Percentiles rank a stretch among this genome's conserved stretches.
Evolutionary conservation across 306 rosid species (phyloP).

Genomic region (Medicago truncatula): MtrunA17r5.0-ANR NC_053043.1:18105501-18106000

Average conservation of each 20-base stretch:
- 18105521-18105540: no score
- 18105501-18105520: no score
- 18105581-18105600: background rate
- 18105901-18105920: slow-evolving; percentile 43
- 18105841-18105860: slow-evolving; percentile 41
- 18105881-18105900: slow-evolving; percentile 51
- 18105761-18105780: slow-evolving; percentile 46
- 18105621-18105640: background rate
- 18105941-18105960: slow-evolving; percentile 50
- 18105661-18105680: background rate
- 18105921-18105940: slow-evolving; percentile 49
- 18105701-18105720: slow-evolving; percentile 45
- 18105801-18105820: slow-evolving; percentile 37
- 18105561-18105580: no score
- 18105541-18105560: no score
- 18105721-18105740: slow-evolving; percentile 52
- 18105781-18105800: slow-evolving; percentile 8
- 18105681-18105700: slow-evolving; percentile 42
- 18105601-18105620: background rate
- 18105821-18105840: slow-evolving; percentile 41
- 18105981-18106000: slow-evolving; percentile 59
- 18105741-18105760: slow-evolving; percentile 55
- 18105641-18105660: background rate
- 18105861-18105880: slow-evolving; percentile 44
- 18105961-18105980: slow-evolving; percentile 44